Evolutionary conservation across 2,329 filamentous ascomycete species (phyloP).

Genomic region (Trichoderma brevicompactum): DNA sequence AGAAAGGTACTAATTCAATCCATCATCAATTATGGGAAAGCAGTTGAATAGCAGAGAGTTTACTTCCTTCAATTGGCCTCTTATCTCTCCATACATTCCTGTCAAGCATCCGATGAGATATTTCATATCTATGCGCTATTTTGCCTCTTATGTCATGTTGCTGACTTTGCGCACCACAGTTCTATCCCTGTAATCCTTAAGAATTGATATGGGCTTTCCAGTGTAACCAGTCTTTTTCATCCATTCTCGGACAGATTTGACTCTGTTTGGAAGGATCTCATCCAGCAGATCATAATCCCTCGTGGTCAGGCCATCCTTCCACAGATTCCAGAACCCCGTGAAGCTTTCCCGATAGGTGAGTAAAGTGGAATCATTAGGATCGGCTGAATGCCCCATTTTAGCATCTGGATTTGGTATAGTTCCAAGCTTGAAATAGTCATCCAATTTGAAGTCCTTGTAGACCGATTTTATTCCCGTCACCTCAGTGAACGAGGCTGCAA

Average conservation of each 20-base stretch:
- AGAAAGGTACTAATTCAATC: no score
- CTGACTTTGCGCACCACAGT: background rate
- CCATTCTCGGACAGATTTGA: background rate
- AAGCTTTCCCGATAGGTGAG: constrained; percentile 10
- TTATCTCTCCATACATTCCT: no score
- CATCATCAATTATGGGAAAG: no score
- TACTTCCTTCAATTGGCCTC: no score
- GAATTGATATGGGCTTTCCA: background rate
- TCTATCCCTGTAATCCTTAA: background rate
- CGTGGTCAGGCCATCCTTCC: constrained; percentile 10
- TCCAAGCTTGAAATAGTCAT: background rate
- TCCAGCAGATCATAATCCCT: background rate
- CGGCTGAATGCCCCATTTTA: background rate
- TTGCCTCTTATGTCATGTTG: background rate
- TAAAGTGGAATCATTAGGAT: background rate
- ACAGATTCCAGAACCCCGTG: constrained; percentile 4
- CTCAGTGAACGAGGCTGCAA: background rate
- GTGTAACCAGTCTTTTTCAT: background rate
- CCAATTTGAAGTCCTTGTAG: background rate
- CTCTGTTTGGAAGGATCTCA: background rate
- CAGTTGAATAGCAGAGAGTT: no score
- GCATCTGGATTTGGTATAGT: background rate
- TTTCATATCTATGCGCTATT: no score
- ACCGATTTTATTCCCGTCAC: background rate
- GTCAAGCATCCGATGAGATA: no score